Percentiles rank a stretch among this genome's conserved stretches.
phyloP scores from a whole-genome alignment of 2,329 filamentous ascomycete species.

The Trichoderma koningiopsis region DNA sequence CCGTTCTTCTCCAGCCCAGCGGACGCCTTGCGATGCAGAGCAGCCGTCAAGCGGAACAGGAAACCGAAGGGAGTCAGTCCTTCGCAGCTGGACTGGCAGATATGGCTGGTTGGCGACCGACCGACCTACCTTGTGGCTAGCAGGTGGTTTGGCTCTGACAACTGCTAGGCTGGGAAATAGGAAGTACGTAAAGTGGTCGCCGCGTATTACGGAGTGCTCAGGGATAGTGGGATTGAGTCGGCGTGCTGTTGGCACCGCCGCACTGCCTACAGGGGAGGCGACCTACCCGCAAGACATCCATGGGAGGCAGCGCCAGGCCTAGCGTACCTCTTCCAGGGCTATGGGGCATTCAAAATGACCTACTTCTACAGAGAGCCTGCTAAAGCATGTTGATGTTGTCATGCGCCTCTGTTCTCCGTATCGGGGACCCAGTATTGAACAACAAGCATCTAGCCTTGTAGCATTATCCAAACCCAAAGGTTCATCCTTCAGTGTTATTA shows the following conservation, averaged over 20 bases:
- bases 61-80: background rate
- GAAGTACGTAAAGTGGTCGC: conserved; percentile 23
- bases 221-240: conserved; percentile 18
- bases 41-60: background rate
- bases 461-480: background rate
- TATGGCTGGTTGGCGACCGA: conserved; percentile 7
- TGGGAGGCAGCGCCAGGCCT: background rate
- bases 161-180: conserved; percentile 13
- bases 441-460: background rate
- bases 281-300: conserved; percentile 1
- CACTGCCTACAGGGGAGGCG: conserved; percentile 19
- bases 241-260: conserved; percentile 19
- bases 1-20: background rate
- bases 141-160: conserved; percentile 15
- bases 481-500: background rate
- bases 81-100: conserved; percentile 13
- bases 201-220: conserved; percentile 10
- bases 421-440: background rate
- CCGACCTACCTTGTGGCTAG: conserved; percentile 7
- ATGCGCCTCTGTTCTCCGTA: background rate
- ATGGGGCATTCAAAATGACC: conserved; percentile 1
- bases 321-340: background rate
- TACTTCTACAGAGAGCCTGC: background rate
- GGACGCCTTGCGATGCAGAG: conserved; percentile 21
- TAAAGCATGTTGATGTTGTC: background rate